Evolutionary conservation across 2,329 filamentous ascomycete genomes (phyloP).

Genomic region (Colletotrichum horii): DNA sequence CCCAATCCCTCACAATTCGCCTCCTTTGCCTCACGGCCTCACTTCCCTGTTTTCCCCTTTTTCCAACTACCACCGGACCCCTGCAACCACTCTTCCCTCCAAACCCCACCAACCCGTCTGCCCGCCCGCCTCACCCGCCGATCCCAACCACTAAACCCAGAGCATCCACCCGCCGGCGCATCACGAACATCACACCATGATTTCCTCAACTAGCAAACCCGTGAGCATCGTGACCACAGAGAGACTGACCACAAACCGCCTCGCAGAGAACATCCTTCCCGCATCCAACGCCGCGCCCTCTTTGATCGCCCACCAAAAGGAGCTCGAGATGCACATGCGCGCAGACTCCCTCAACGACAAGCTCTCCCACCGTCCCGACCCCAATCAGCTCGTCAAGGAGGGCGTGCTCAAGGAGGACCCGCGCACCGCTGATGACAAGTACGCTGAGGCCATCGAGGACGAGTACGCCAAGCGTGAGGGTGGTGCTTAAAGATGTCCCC

Average conservation of each 20-base stretch:
- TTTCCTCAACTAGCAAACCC: not conserved
- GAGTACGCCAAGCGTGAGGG: slow-evolving; percentile 69
- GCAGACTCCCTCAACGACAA: slow-evolving; percentile 88
- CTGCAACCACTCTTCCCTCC: not conserved
- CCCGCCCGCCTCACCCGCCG: slow-evolving; percentile 19
- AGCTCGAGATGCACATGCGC: slow-evolving; percentile 88
- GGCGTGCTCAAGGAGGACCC: slow-evolving; percentile 79
- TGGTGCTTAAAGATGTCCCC: slow-evolving; percentile 50
- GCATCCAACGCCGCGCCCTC: slow-evolving; percentile 78
- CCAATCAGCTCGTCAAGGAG: slow-evolving; percentile 77
- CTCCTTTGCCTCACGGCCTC: not conserved
- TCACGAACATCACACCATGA: not conserved
- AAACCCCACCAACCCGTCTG: slow-evolving; percentile 10
- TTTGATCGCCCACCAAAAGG: slow-evolving; percentile 79
- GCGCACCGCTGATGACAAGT: slow-evolving; percentile 60
- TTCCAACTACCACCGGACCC: not conserved
- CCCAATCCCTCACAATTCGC: not conserved
- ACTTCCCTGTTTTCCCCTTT: not conserved
- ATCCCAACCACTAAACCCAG: not conserved
- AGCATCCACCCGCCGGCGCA: not conserved
- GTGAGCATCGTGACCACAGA: not conserved
- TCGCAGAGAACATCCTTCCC: slow-evolving; percentile 83
- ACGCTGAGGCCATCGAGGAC: slow-evolving; percentile 66
- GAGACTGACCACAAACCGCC: not conserved
- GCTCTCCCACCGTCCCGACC: slow-evolving; percentile 76